These are phyloP conservation scores for Leccinum barrowsii DNA, from an alignment of 768 basidiomycete genomes.

Conservation along the genomic window DNA sequence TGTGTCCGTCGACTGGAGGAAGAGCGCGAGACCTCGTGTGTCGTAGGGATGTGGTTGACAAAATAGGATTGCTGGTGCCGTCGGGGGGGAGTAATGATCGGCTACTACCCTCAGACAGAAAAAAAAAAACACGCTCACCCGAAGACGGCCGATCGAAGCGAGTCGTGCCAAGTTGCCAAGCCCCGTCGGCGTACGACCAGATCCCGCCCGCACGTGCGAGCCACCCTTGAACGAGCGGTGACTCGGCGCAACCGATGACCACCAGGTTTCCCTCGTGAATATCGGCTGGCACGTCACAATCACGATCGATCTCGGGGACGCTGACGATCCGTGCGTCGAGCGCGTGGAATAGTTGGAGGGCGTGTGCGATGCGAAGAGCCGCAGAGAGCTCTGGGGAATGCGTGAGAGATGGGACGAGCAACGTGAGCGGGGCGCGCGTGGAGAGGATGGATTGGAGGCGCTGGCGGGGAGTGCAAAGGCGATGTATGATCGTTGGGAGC, in stretches of 20 bases:
- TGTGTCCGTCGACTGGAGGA: constrained; percentile 57
- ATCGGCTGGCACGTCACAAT: background rate
- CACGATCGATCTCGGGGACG: constrained; percentile 27
- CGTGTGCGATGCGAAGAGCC: constrained; percentile 66
- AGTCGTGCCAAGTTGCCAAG: constrained; percentile 11
- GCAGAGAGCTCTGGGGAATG: constrained; percentile 11
- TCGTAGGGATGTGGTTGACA: constrained; percentile 42
- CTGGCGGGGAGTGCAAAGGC: constrained; percentile 17
- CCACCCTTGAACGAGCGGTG: constrained; percentile 31
- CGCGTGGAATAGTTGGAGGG: constrained; percentile 63
- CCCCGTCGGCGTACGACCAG: constrained; percentile 21
- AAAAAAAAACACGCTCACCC: constrained; percentile 3
- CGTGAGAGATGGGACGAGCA: constrained; percentile 48
- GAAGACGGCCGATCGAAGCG: constrained; percentile 22
- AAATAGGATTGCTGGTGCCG: constrained; percentile 46
- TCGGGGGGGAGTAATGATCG: background rate
- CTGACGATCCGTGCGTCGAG: constrained; percentile 61
- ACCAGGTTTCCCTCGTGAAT: constrained; percentile 49
- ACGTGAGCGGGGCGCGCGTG: constrained; percentile 46
- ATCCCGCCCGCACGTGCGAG: constrained; percentile 22
- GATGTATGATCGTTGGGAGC: background rate
- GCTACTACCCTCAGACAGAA: background rate
- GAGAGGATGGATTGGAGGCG: constrained; percentile 67
- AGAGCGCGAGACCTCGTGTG: constrained; percentile 38
- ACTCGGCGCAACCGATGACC: constrained; percentile 46